phyloP scores from a whole-genome alignment of 1,139 yeast genomes.

The Zygosaccharomyces pseudobailii region DNA sequence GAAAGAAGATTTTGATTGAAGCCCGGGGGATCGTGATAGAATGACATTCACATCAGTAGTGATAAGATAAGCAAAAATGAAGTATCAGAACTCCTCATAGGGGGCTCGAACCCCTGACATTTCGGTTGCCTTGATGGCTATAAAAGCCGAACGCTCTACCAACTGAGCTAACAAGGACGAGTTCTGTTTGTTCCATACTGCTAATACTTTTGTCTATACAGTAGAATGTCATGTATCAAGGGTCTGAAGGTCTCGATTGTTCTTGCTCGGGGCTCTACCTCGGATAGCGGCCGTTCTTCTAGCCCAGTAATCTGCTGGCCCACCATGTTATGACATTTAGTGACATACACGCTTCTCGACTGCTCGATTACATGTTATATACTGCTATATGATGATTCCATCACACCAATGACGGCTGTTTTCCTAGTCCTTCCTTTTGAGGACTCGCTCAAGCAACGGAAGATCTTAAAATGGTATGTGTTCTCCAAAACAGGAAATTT shows the following conservation, averaged over 20 bases:
- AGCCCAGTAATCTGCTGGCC: background rate
- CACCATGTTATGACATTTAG: background rate
- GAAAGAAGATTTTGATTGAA: too few relatives aligned
- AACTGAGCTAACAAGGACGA: slow-evolving; percentile 34
- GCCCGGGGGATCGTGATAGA: too few relatives aligned
- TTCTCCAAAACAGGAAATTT: background rate
- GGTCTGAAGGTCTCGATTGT: too few relatives aligned
- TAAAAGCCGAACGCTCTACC: slow-evolving; percentile 35
- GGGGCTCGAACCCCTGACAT: slow-evolving; percentile 34
- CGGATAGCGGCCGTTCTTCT: too few relatives aligned
- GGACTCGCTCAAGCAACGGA: background rate
- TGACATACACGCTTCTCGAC: background rate
- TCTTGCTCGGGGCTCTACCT: too few relatives aligned
- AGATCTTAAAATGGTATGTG: background rate
- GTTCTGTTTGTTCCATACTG: slow-evolving; percentile 13
- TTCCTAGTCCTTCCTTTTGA: background rate
- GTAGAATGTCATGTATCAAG: too few relatives aligned
- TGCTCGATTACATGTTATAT: background rate
- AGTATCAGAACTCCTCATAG: slow-evolving; percentile 30
- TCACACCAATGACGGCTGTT: background rate
- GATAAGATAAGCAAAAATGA: background rate
- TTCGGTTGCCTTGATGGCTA: slow-evolving; percentile 23
- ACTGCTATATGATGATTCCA: background rate
- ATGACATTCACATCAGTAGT: too few relatives aligned
- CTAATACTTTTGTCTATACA: too few relatives aligned